Conservation (phyloP, 1,284 basidiomycete species). For the Spongispora temasekensis region DNA sequence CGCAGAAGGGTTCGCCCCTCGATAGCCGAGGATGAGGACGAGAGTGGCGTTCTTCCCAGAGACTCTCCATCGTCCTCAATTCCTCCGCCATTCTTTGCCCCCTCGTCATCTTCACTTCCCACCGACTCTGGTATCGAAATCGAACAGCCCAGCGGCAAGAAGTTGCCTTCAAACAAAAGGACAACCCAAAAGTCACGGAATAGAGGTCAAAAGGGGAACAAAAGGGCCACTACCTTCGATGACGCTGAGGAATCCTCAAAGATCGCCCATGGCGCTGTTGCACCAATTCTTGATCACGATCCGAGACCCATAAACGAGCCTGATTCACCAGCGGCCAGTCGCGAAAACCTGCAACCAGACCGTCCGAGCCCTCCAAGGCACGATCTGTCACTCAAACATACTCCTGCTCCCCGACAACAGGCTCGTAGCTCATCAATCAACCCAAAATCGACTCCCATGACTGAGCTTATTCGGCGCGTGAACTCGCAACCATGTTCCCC, state of each 20-base stretch:
- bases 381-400: conserved; percentile 4
- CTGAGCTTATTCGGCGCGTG: conserved; percentile 70
- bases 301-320: conserved; percentile 1
- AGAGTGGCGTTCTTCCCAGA: conserved; percentile 1
- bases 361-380: conserved; percentile 1
- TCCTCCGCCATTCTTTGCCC: conserved; percentile 32
- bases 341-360: conserved; percentile 17
- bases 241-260: conserved; percentile 3
- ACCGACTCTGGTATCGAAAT: conserved; percentile 29
- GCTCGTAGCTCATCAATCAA: conserved; percentile 17
- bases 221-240: neutral
- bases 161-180: conserved; percentile 12
- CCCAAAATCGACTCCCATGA: conserved; percentile 59
- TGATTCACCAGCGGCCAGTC: neutral
- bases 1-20: conserved; percentile 25
- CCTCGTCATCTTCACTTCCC: conserved; percentile 28
- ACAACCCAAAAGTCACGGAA: conserved; percentile 6
- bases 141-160: conserved; percentile 6
- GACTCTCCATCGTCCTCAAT: conserved; percentile 3
- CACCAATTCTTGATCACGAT: neutral
- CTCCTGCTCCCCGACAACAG: conserved; percentile 2
- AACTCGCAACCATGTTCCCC: conserved; percentile 67
- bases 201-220: conserved; percentile 25
- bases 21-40: conserved; percentile 15
- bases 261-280: conserved; percentile 3